Evolutionary conservation across 192 early-diverging fungal species (phyloP), one percentile per base, ranked within the genome.

Genomic region (Paraglomus occultum): DNA sequence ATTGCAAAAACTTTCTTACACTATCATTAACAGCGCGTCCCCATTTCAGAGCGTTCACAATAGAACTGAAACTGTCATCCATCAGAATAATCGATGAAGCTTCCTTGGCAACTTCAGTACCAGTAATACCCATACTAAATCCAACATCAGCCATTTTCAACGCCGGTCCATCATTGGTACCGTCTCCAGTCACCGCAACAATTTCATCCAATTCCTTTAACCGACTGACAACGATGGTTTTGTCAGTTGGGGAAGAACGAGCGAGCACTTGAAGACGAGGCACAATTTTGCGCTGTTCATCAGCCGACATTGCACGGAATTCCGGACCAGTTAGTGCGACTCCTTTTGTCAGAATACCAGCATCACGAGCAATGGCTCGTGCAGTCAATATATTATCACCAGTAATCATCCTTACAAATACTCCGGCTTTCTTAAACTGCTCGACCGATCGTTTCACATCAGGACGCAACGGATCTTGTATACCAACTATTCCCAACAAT

Each of bases 61-160:
- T 89, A 1, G 88, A 89, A 62, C 79, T 87, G 76, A 97, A 97
- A 73, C 93, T 92, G 76, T 95, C 90, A 70, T 97, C 93, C 89
- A 93, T 91, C 63, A 93, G 76, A 50, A 93, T 87, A 75, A 93
- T 93, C 50, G 89, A 86, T 0, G 89, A 89, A 3, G 91, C 91
- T 74, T 92, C 88, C 80, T 91, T 93, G 77, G 90, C 87, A 6
- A 92, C 88, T 72, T 92, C 90, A 17, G 91, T 94, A 46, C 94
- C 93, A 48, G 90, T 82, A 73, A 95, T 91, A 52, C 95, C 95
- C 95, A 95, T 96, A 57, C 87, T 87, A 79, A 96, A 94, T 38
- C 95, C 95, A 73, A 96, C 88, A 79, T 96, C 93, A 6, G 93
- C 91, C 74, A 87, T 77, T 79, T 92, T 92, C 23, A 96, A 83